Base-by-base conservation (phyloP, 2,329 filamentous ascomycete genomes). In the Davidsoniella eucalypti region DNA sequence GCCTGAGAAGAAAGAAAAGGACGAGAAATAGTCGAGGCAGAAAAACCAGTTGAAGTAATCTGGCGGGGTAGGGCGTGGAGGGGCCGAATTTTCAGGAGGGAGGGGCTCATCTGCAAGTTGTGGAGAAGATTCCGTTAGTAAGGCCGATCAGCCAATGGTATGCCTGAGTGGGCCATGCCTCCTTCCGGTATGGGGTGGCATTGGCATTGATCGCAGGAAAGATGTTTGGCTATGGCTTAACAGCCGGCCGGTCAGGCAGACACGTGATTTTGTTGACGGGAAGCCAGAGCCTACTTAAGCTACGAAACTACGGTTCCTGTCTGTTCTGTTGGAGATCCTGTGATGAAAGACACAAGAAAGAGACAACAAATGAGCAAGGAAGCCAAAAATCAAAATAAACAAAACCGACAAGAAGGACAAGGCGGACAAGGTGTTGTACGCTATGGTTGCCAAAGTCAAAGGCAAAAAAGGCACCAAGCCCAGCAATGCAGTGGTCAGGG, bases 91-190 rank as follows among this genome's bases (percentile, higher is more conserved):
- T 54, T 54, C 44, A 54, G 59, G 60, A 68, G 61, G 55, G 65
- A 63, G 61, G 65, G 64, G 63, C 65, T 66, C 66, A 68, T 68
- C 64, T 65, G 67, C 62, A 61, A 58, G 61, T 64, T 50, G 51
- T 67, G 59, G 64, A 66, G 64, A 64, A 64, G 62, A 59, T 46
- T 48, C 56, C 54, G 62, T 67, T 66, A 67, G 65, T 59, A 59
- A 60, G 55, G 53, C 45, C 53, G 52, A 42, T 49, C 33, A 25
- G 51, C 49, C 64, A 56, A 51, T 54, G 54, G 55, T 53, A 57
- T 57, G 55, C 53, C 51, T 17, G 36, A 44, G 48, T 50, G 44
- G 52, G 48, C 47, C 47, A 43, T 50, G 47, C 33, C 47, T 53
- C 36, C 23, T 49, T 53, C 47, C 47, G 29, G 33, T 33, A 41